phyloP scores from a whole-genome alignment of 306 rosid genomes.

The Gillenia trifoliata region DNA sequence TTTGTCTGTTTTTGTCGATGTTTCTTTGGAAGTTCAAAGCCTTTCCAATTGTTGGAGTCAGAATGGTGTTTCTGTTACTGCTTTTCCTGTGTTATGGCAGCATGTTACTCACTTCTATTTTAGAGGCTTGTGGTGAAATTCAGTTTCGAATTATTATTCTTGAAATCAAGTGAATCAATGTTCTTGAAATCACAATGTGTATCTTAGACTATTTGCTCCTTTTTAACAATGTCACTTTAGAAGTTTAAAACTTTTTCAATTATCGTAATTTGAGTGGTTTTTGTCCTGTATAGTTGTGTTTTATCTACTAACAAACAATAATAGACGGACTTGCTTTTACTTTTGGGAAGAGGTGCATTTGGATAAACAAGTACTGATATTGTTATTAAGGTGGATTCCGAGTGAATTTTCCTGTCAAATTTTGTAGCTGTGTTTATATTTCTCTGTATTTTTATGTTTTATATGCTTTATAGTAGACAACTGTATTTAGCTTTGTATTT shows the following conservation, averaged over 20 bases:
- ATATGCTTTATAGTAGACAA: not conserved
- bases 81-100: not conserved
- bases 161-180: not conserved
- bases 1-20: not conserved
- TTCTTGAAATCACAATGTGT: not conserved
- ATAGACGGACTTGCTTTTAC: not conserved
- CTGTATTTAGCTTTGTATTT: not conserved
- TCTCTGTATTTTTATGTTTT: not conserved
- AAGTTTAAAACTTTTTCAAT: not conserved
- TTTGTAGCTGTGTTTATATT: not conserved
- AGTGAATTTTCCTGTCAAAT: not conserved
- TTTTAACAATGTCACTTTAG: not conserved
- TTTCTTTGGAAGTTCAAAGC: not conserved
- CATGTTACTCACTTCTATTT: not conserved
- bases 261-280: not conserved
- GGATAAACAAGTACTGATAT: not conserved
- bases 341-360: conserved; percentile 1
- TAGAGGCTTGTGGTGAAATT: not conserved
- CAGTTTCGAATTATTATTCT: not conserved
- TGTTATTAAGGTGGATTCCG: not conserved
- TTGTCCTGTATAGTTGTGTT: not conserved
- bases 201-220: not conserved
- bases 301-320: not conserved
- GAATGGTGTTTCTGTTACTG: not conserved
- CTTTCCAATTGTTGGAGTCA: not conserved